Base-by-base conservation (phyloP, 345 rosid species). In the Gossypium thurberi region DNA sequence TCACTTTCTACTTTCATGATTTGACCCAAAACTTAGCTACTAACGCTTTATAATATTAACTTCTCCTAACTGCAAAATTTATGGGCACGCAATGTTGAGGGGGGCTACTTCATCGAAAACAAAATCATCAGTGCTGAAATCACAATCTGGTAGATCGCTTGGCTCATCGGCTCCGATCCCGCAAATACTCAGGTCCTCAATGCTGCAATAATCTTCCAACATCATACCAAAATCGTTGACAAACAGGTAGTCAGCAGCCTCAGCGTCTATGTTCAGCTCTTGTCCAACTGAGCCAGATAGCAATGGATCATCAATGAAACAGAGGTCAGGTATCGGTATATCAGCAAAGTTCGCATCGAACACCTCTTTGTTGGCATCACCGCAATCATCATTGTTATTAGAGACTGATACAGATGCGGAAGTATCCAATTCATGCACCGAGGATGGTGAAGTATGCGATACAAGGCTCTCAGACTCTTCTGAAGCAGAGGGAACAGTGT, bases 61-160 rank as follows among this genome's bases (percentile, higher is more conserved):
- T 10, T 55, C 13, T 57, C 55, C 87, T 83, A 87, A 81, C 96
- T 88, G 91, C 97, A 92, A 95, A 90, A 95, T 92, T 94, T 85
- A 88, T 64, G 78, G 87, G 89, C 96, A 92, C 3, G 84, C 78
- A 0, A 89, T 89, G 67, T 87, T 85, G 69, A 70, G 77, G 42
- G 71, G 64, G 70, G 71, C 13, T 33, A 44, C 65, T 52, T 51
- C 77, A 12, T 12, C 71, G 12, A 65, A 23, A 52, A 40, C 64
- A 6, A 65, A 65, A 11, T 65, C 71, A 20, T 65, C 77, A 0
- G 53, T 40, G 65, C 21, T 55, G 74, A 83, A 83, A 75, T 91
- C 91, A 59, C 51, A 92, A 74, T 94, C 97, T 0, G 97, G 97
- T 13, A 94, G 91, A 75, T 82, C 92, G 2, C 86, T 87, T 5